Conservation (phyloP, 179 eudicot species). For the Vitellaria paradoxa region DNA sequence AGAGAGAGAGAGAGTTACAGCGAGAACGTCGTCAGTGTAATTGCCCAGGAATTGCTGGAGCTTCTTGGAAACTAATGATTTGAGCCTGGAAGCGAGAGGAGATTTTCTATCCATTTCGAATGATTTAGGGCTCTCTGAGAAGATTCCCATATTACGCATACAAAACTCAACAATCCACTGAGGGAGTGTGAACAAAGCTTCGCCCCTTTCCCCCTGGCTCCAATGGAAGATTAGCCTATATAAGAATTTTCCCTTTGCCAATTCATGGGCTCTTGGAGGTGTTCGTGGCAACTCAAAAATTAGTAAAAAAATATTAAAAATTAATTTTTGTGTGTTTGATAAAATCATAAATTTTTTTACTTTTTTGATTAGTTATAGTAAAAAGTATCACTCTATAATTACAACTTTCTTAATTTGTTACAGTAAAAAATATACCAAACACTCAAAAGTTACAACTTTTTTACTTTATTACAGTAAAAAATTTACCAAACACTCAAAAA, state of each 20-base stretch:
- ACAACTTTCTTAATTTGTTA: too few relatives aligned
- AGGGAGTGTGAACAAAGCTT: not conserved
- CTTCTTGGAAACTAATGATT: slow-evolving; percentile 25
- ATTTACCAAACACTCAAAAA: too few relatives aligned
- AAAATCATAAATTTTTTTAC: too few relatives aligned
- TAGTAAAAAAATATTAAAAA: too few relatives aligned
- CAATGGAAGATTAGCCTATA: not conserved
- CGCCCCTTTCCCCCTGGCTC: not conserved
- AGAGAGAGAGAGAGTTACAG: slow-evolving; percentile 22
- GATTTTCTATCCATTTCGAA: slow-evolving; percentile 40
- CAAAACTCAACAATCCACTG: not conserved
- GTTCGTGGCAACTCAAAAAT: too few relatives aligned
- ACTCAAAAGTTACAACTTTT: too few relatives aligned
- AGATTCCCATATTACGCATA: slow-evolving; percentile 29
- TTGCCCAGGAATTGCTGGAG: slow-evolving; percentile 29
- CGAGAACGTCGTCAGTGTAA: slow-evolving; percentile 36
- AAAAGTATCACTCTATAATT: too few relatives aligned
- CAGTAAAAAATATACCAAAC: too few relatives aligned
- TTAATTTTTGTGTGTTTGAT: too few relatives aligned
- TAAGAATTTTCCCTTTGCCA: not conserved
- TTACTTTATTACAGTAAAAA: too few relatives aligned
- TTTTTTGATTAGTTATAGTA: too few relatives aligned
- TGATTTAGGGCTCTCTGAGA: slow-evolving; percentile 18
- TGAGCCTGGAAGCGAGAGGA: slow-evolving; percentile 30
- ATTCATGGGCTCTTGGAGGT: too few relatives aligned